Evolutionary conservation across 1,284 basidiomycete genomes (phyloP).

Genomic region (Marasmius oreades): DNA sequence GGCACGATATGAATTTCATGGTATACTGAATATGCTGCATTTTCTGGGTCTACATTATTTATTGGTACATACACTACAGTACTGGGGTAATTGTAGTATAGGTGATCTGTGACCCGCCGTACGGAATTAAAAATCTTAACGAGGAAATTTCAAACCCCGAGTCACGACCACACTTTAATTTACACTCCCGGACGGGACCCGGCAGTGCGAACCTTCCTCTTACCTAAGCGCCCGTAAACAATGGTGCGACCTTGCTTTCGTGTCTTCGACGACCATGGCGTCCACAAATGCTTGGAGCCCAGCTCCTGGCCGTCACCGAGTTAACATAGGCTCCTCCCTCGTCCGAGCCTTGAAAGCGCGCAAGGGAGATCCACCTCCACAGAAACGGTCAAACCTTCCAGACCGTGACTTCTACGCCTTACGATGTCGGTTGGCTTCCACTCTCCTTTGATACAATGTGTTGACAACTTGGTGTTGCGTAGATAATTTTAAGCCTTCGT

Average conservation of each 20-base stretch:
- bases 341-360: slow-evolving; percentile 56
- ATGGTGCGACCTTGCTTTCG: neutral
- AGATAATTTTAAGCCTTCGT: slow-evolving; percentile 75
- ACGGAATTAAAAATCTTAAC: too few relatives aligned
- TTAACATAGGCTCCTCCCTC: slow-evolving; percentile 56
- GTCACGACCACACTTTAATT: too few relatives aligned
- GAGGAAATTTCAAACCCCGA: too few relatives aligned
- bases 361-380: slow-evolving; percentile 39
- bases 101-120: too few relatives aligned
- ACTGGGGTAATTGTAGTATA: too few relatives aligned
- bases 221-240: too few relatives aligned
- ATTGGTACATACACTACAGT: too few relatives aligned
- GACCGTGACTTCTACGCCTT: slow-evolving; percentile 70
- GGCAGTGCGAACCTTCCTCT: too few relatives aligned
- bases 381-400: slow-evolving; percentile 43
- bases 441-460: neutral
- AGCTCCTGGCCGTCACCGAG: slow-evolving; percentile 46
- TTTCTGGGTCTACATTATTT: too few relatives aligned
- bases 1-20: too few relatives aligned
- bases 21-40: too few relatives aligned
- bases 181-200: too few relatives aligned
- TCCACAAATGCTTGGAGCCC: slow-evolving; percentile 52
- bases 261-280: slow-evolving; percentile 35
- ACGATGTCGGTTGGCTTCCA: slow-evolving; percentile 50
- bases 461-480: slow-evolving; percentile 4